Evolutionary conservation across 345 rosid species (phyloP), one percentile per base, ranked within the genome.

Genomic region (Odontarrhena argentea): DNA sequence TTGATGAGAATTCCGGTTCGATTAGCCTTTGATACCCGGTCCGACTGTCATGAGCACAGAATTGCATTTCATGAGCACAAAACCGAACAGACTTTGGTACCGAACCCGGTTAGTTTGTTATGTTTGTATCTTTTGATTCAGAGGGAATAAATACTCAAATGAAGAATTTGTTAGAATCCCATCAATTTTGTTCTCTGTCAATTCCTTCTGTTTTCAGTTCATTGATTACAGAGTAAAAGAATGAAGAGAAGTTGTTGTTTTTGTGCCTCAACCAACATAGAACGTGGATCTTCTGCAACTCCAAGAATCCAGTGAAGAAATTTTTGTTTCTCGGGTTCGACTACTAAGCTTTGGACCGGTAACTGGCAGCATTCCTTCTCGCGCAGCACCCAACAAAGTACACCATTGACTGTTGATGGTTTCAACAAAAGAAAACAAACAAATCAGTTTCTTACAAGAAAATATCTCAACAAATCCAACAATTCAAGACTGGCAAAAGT

Each of bases 361-460:
- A 78, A 49, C 67, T 50, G 4, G 83, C 68, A 41, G 89, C 96
- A 63, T 86, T 92, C 58, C 91, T 79, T 76, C 98, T 82, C 1
- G 98, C 98, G 32, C 96, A 92, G 80, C 98, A 92, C 54, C 98
- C 98, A 0, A 87, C 87, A n/a, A 87, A 83, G 82, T 92, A 92
- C 42, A 92, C 72, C 63, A 83, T 53, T 0, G 86, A 84, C 98
- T 92, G 88, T 41, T 11, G 3, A 1, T 7, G 9, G 55, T 56
- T 67, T 48, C 48, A 22, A 14, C 42, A 44, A 14, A 65, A 9
- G 7, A 41, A 30, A 43, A 18, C 54, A 36, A 55, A 37, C 24
- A 48, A 40, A 53, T 41, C 61, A 54, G 9, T 12, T 32, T 12
- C 53, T 58, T 50, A 69, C 9, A 34, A 12, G 18, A 14, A 18